Conservation (phyloP, 495 filamentous ascomycete species). For the Aspergillus haitiensis region DNA sequence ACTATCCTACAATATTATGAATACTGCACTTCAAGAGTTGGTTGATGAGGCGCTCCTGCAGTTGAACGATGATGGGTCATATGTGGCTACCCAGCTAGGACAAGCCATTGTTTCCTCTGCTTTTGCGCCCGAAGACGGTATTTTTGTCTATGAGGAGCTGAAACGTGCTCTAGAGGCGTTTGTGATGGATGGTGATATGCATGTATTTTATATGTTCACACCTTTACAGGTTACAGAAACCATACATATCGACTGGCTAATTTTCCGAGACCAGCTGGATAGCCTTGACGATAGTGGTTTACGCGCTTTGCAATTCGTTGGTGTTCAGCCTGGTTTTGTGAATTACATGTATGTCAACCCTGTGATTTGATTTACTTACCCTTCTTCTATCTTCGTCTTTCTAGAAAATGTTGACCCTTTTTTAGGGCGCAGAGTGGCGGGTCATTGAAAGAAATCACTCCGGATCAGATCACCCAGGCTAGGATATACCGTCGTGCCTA, state of each 20-base stretch:
- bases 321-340: slow-evolving; percentile 67
- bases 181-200: slow-evolving; percentile 84
- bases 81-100: slow-evolving; percentile 64
- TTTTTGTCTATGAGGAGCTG: slow-evolving; percentile 72
- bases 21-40: slow-evolving; percentile 56
- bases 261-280: slow-evolving; percentile 71
- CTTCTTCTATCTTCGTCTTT: neutral
- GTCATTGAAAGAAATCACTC: slow-evolving; percentile 61
- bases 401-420: slow-evolving; percentile 28
- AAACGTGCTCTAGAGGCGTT: slow-evolving; percentile 68
- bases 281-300: slow-evolving; percentile 68
- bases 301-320: slow-evolving; percentile 66
- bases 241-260: slow-evolving; percentile 66
- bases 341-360: slow-evolving; percentile 63
- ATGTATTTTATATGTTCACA: slow-evolving; percentile 79
- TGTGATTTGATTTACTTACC: neutral
- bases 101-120: slow-evolving; percentile 72
- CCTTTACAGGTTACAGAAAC: slow-evolving; percentile 56
- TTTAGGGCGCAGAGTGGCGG: slow-evolving; percentile 67
- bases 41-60: slow-evolving; percentile 35
- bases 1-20: slow-evolving; percentile 56
- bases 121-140: slow-evolving; percentile 72
- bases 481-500: slow-evolving; percentile 78
- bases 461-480: slow-evolving; percentile 57
- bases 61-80: slow-evolving; percentile 50